These are phyloP conservation scores for Gynostemma pentaphyllum DNA, from an alignment of 306 rosid genomes.

Conservation along the genomic window DNA sequence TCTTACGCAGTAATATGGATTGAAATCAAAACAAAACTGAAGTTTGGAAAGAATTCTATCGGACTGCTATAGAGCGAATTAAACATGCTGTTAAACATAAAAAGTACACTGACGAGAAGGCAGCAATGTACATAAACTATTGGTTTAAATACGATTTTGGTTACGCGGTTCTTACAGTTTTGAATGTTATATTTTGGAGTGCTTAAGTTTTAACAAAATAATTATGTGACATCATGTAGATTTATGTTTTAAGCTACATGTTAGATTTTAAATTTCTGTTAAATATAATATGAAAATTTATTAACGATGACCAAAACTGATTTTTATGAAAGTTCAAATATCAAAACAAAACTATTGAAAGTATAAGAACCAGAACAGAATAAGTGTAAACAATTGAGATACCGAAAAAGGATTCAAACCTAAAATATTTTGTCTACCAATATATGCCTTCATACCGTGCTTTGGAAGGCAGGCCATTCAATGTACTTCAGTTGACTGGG, in stretches of 20 bases:
- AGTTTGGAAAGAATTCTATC: not conserved
- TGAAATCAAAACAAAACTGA: not conserved
- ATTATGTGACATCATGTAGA: too few relatives aligned
- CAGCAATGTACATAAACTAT: not conserved
- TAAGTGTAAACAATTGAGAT: not conserved
- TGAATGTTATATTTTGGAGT: too few relatives aligned
- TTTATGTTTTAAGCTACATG: too few relatives aligned
- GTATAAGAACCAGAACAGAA: too few relatives aligned
- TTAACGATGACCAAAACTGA: too few relatives aligned
- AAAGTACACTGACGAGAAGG: not conserved
- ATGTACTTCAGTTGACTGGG: constrained; percentile 83
- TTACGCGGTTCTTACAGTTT: too few relatives aligned
- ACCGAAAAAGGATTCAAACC: too few relatives aligned
- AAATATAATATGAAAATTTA: too few relatives aligned
- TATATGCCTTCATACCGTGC: constrained; percentile 41
- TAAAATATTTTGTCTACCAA: not conserved
- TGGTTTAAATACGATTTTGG: too few relatives aligned
- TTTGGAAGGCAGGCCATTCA: constrained; percentile 76
- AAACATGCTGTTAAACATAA: not conserved
- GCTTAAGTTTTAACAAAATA: too few relatives aligned
- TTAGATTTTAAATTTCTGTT: too few relatives aligned
- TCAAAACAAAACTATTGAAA: not conserved
- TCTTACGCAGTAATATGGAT: not conserved
- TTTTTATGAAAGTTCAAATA: too few relatives aligned
- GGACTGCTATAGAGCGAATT: not conserved